phyloP scores from a whole-genome alignment of 2,329 filamentous ascomycete genomes.

The Cryphonectria japonica region DNA sequence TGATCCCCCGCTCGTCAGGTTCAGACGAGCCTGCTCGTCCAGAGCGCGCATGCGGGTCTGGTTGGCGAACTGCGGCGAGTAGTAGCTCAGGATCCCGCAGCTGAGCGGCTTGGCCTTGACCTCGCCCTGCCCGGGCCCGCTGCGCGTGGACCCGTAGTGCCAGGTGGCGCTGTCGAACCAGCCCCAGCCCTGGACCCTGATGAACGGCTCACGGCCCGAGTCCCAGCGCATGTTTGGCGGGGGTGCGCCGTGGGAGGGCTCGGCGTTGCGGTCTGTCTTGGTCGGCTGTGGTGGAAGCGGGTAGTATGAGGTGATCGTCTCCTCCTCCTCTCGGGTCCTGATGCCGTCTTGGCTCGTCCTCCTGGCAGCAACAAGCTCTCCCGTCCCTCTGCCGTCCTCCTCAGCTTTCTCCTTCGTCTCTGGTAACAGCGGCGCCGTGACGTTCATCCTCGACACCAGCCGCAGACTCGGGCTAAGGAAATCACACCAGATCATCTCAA shows the following conservation, averaged over 20 bases:
- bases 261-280: constrained; percentile 39
- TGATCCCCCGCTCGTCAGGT: constrained; percentile 45
- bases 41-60: constrained; percentile 38
- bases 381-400: constrained; percentile 8
- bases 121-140: constrained; percentile 47
- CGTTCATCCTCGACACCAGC: constrained; percentile 49
- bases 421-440: constrained; percentile 47
- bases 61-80: constrained; percentile 42
- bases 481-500: constrained; percentile 57
- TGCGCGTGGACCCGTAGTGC: constrained; percentile 46
- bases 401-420: constrained; percentile 20
- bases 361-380: constrained; percentile 7
- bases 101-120: constrained; percentile 43
- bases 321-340: neutral
- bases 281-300: constrained; percentile 44
- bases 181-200: constrained; percentile 44
- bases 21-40: constrained; percentile 42
- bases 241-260: constrained; percentile 40
- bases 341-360: neutral
- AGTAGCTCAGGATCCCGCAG: constrained; percentile 52
- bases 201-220: constrained; percentile 43
- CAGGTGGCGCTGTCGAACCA: constrained; percentile 50
- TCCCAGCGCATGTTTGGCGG: constrained; percentile 44
- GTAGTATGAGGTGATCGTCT: constrained; percentile 38
- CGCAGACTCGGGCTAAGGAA: constrained; percentile 49